Evolutionary conservation across 345 rosid genomes (phyloP).

Genomic region (Citrus inodora): DNA sequence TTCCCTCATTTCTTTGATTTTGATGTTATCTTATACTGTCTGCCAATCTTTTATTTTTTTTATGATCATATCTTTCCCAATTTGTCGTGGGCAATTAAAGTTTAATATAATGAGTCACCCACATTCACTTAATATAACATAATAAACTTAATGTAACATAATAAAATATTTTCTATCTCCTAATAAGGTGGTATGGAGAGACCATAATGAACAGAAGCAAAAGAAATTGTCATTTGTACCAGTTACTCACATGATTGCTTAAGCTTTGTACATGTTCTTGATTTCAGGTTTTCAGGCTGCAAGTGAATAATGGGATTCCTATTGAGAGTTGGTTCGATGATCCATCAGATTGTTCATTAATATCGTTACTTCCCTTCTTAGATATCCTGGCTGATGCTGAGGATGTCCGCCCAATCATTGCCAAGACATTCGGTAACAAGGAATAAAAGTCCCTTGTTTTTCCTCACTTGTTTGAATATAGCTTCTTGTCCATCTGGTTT

Average conservation of each 20-base stretch:
- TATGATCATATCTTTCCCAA: neutral
- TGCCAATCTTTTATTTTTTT: neutral
- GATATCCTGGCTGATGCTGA: slow-evolving; percentile 81
- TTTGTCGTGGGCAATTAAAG: no score
- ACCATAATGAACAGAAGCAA: neutral
- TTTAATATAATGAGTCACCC: no score
- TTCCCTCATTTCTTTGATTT: neutral
- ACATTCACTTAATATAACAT: no score
- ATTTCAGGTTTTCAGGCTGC: slow-evolving; percentile 90
- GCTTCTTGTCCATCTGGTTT: slow-evolving; percentile 24
- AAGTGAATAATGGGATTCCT: slow-evolving; percentile 92
- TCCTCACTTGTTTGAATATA: slow-evolving; percentile 32
- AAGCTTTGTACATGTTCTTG: slow-evolving; percentile 14
- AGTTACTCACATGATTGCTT: slow-evolving; percentile 12
- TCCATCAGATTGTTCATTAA: slow-evolving; percentile 75
- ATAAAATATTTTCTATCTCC: no score
- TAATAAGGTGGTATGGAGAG: neutral
- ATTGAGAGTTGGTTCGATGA: slow-evolving; percentile 96
- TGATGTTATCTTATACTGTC: neutral
- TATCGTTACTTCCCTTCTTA: slow-evolving; percentile 85
- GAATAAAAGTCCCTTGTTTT: slow-evolving; percentile 40
- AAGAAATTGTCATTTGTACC: neutral
- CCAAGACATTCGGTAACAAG: slow-evolving; percentile 77
- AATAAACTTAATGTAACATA: no score
- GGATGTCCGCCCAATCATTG: slow-evolving; percentile 91